Conservation (phyloP, 2,329 filamentous ascomycete genomes). For the Trichoderma sp. region DNA sequence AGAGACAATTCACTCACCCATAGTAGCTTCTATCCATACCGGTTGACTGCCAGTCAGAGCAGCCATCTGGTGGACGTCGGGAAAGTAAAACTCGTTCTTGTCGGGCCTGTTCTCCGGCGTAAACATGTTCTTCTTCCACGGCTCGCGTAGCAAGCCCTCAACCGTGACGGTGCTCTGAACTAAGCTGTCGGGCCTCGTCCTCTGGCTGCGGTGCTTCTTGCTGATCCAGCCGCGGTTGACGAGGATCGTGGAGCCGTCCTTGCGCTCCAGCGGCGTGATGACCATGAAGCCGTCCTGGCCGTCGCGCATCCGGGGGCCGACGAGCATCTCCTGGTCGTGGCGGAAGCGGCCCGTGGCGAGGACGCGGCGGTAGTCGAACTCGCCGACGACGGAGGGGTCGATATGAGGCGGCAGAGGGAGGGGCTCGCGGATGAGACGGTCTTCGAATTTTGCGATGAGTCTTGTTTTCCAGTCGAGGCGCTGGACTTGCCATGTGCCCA, state of each 20-base stretch:
- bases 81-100: slow-evolving; percentile 88
- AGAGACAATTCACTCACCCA: slow-evolving; percentile 58
- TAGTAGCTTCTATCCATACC: slow-evolving; percentile 94
- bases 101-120: slow-evolving; percentile 88
- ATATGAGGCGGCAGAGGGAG: slow-evolving; percentile 82
- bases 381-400: slow-evolving; percentile 76
- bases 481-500: slow-evolving; percentile 95
- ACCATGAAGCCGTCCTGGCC: slow-evolving; percentile 91
- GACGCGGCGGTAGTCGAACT: slow-evolving; percentile 91
- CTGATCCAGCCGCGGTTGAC: slow-evolving; percentile 92
- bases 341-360: slow-evolving; percentile 70
- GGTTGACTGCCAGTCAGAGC: slow-evolving; percentile 76
- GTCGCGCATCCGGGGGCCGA: slow-evolving; percentile 86
- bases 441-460: slow-evolving; percentile 86
- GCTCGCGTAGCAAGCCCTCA: slow-evolving; percentile 81
- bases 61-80: slow-evolving; percentile 92
- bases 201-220: slow-evolving; percentile 69
- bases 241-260: slow-evolving; percentile 69
- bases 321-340: slow-evolving; percentile 94
- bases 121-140: slow-evolving; percentile 98
- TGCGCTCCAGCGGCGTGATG: slow-evolving; percentile 83
- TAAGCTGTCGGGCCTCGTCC: slow-evolving; percentile 64
- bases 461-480: slow-evolving; percentile 93
- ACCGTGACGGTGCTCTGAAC: slow-evolving; percentile 72
- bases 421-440: slow-evolving; percentile 82